These are phyloP conservation scores for Chrysanthemum seticuspe DNA, from an alignment of 129 eudicot genomes.

Conservation along the genomic window DNA sequence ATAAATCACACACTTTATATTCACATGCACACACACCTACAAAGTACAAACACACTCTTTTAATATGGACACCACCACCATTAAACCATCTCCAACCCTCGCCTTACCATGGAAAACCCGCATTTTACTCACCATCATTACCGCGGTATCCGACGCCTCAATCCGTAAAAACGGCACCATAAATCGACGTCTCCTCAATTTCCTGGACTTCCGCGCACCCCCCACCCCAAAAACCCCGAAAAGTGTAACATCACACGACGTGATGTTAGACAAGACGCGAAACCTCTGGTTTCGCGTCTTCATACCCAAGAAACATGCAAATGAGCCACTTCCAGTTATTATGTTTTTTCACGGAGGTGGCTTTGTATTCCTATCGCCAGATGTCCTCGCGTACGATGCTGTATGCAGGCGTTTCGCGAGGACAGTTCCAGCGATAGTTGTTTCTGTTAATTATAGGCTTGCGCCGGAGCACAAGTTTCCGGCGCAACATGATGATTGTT, in stretches of 20 bases:
- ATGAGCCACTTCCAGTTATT: constrained; percentile 16
- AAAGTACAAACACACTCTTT: neutral
- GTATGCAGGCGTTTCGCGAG: constrained; percentile 27
- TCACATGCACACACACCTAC: neutral
- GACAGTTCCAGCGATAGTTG: constrained; percentile 17
- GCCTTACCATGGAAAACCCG: constrained; percentile 39
- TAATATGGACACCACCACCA: constrained; percentile 13
- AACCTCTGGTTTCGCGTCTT: constrained; percentile 27
- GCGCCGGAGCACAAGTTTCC: constrained; percentile 32
- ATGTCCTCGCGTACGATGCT: constrained; percentile 5
- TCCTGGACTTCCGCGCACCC: constrained; percentile 4
- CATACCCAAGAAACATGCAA: constrained; percentile 2
- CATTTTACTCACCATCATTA: neutral
- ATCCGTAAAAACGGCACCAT: constrained; percentile 39
- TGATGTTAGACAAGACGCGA: constrained; percentile 12
- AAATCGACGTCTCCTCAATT: constrained; percentile 32
- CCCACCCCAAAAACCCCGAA: constrained; percentile 10
- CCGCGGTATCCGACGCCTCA: constrained; percentile 19
- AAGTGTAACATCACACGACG: constrained; percentile 17
- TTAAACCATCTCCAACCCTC: neutral
- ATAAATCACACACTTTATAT: constrained; percentile 4
- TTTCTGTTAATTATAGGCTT: constrained; percentile 30
- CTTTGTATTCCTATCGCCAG: constrained; percentile 11
- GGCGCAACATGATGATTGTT: constrained; percentile 27
- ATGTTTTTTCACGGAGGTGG: constrained; percentile 34